Percentiles rank a stretch among this genome's conserved stretches.
Evolutionary conservation across 2,329 filamentous ascomycete genomes (phyloP).

Genomic region (Nigrospora osmanthi): DNA sequence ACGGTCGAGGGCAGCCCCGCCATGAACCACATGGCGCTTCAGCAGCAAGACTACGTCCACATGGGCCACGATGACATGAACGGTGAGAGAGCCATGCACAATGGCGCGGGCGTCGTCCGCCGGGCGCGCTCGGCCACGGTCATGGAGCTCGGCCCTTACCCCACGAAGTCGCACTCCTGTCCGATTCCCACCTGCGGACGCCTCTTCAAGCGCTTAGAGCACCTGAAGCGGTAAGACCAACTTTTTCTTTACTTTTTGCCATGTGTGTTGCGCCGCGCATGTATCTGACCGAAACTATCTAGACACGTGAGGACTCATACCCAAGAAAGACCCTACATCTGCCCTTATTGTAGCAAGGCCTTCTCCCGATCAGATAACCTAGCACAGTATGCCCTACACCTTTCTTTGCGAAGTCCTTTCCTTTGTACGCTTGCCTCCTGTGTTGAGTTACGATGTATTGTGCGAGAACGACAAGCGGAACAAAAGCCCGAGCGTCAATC

Average conservation of each 20-base stretch:
- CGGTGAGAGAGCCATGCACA: conserved; percentile 56
- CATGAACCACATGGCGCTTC: conserved; percentile 61
- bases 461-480: conserved; percentile 20
- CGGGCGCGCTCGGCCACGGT: conserved; percentile 90
- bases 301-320: conserved; percentile 99
- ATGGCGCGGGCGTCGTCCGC: conserved; percentile 66
- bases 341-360: conserved; percentile 95
- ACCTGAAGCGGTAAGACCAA: conserved; percentile 87
- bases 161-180: conserved; percentile 96
- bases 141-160: conserved; percentile 94
- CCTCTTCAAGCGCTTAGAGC: conserved; percentile 97
- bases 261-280: conserved; percentile 31
- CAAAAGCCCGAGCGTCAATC: conserved; percentile 16
- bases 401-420: conserved; percentile 28
- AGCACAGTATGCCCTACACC: conserved; percentile 67
- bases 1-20: conserved; percentile 76
- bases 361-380: conserved; percentile 98
- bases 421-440: conserved; percentile 25
- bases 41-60: conserved; percentile 61
- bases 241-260: conserved; percentile 29
- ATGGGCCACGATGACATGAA: conserved; percentile 56
- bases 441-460: conserved; percentile 34
- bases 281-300: conserved; percentile 42
- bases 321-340: conserved; percentile 97
- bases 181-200: conserved; percentile 97